Conservation (phyloP, 306 rosid species). For the Erythrophleum fordii region DNA sequence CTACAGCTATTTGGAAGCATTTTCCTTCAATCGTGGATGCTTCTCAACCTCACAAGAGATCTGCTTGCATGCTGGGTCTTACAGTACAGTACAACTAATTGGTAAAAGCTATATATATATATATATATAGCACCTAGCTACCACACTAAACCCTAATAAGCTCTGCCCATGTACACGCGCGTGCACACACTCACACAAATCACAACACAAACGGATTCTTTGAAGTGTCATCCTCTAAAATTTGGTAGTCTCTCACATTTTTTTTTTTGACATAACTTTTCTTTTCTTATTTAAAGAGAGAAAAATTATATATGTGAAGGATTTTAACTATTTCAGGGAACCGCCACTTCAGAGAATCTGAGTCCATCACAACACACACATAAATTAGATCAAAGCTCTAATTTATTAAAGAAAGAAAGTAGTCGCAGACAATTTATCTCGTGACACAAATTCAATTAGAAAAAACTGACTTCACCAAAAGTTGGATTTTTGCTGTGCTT, state of each 20-base stretch:
- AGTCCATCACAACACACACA: too few relatives aligned
- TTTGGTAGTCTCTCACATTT: too few relatives aligned
- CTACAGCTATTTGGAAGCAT: conserved; percentile 4
- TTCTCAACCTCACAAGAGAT: conserved; percentile 11
- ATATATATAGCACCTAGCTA: neutral
- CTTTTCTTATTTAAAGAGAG: too few relatives aligned
- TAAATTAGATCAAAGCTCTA: neutral
- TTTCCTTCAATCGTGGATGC: conserved; percentile 4
- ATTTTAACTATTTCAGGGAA: too few relatives aligned
- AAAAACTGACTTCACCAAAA: neutral
- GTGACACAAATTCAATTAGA: neutral
- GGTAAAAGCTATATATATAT: neutral
- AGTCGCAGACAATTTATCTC: neutral
- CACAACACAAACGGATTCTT: too few relatives aligned
- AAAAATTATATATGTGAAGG: too few relatives aligned
- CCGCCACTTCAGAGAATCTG: too few relatives aligned
- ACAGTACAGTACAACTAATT: neutral
- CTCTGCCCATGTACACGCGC: too few relatives aligned
- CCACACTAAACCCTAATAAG: neutral
- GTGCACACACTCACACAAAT: too few relatives aligned
- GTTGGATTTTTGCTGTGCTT: neutral
- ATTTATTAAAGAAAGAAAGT: neutral
- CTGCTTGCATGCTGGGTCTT: neutral
- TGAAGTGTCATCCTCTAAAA: too few relatives aligned
- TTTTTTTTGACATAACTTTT: too few relatives aligned